A percentile compares a stretch with the other conserved stretches of the same genome.
phyloP scores from a whole-genome alignment of 2,329 filamentous ascomycete species.

The Penicillium sp. region DNA sequence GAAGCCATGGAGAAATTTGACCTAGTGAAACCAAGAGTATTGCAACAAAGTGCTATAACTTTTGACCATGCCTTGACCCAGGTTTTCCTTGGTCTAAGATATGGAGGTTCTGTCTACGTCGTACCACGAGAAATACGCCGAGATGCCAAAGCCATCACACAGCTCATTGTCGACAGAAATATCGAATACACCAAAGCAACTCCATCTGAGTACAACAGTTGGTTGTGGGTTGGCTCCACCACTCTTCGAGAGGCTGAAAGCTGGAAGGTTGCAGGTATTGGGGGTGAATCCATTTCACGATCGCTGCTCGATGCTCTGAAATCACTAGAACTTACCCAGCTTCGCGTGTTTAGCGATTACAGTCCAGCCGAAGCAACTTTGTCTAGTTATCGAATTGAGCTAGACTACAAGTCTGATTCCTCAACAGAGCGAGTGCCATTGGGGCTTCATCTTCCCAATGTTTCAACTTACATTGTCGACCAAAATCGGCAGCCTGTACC shows the following conservation, averaged over 20 bases:
- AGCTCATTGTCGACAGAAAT: slow-evolving; percentile 15
- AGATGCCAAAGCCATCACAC: slow-evolving; percentile 12
- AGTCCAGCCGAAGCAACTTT: slow-evolving; percentile 16
- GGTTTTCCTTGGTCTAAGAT: slow-evolving; percentile 15
- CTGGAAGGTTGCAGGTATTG: slow-evolving; percentile 5
- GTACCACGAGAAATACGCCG: slow-evolving; percentile 10
- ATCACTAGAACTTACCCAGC: slow-evolving; percentile 8
- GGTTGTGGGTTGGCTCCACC: slow-evolving; percentile 15
- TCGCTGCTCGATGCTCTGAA: slow-evolving; percentile 7
- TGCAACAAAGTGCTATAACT: slow-evolving; percentile 15
- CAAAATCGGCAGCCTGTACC: slow-evolving; percentile 33
- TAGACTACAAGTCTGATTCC: background rate
- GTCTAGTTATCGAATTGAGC: background rate
- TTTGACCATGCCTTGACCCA: slow-evolving; percentile 18
- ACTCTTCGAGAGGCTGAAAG: background rate
- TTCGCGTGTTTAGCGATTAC: slow-evolving; percentile 15
- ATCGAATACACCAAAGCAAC: slow-evolving; percentile 19
- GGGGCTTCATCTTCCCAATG: slow-evolving; percentile 32
- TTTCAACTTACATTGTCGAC: slow-evolving; percentile 38
- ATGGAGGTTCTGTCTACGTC: slow-evolving; percentile 17
- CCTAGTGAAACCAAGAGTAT: no score
- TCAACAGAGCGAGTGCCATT: background rate
- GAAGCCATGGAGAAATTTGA: no score
- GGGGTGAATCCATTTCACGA: background rate
- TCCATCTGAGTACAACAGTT: slow-evolving; percentile 19